These are phyloP conservation scores for Schizopora paradoxa DNA, from an alignment of 1,284 basidiomycete species.

Conservation along the genomic window DNA sequence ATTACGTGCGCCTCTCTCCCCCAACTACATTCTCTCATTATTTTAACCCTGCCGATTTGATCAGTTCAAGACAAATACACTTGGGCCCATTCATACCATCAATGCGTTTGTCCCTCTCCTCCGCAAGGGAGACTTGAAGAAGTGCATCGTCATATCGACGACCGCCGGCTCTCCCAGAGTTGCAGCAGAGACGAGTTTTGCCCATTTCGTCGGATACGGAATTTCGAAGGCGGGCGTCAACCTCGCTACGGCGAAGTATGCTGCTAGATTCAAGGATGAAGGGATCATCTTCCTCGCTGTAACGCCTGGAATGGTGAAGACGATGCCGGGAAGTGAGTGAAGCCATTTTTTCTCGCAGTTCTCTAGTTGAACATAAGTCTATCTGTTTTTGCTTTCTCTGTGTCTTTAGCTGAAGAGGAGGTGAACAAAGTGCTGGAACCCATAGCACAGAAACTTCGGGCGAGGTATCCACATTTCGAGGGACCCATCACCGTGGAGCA, in stretches of 20 bases:
- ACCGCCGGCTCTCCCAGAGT: conserved; percentile 20
- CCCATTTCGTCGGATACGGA: conserved; percentile 12
- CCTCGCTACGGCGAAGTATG: conserved; percentile 23
- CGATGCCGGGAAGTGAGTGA: conserved; percentile 11
- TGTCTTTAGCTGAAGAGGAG: conserved; percentile 2
- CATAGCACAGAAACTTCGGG: neutral
- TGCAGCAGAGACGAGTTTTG: conserved; percentile 6
- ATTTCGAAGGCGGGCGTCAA: conserved; percentile 24
- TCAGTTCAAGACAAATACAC: conserved; percentile 23
- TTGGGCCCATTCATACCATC: conserved; percentile 22
- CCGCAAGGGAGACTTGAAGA: conserved; percentile 21
- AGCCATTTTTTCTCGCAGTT: neutral
- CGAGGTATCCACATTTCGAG: conserved; percentile 1
- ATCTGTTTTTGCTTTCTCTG: neutral
- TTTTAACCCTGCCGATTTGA: neutral
- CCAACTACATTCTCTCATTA: neutral
- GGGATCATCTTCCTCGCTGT: conserved; percentile 21
- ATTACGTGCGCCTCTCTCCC: conserved; percentile 18
- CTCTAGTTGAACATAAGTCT: neutral
- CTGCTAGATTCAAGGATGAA: conserved; percentile 19
- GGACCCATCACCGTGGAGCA: conserved; percentile 8
- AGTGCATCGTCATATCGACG: conserved; percentile 21
- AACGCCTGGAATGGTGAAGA: conserved; percentile 23
- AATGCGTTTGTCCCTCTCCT: conserved; percentile 25
- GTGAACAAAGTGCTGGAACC: conserved; percentile 1